A percentile compares a stretch with the other conserved stretches of the same genome.
These are phyloP conservation scores for Claviceps sp. DNA, from an alignment of 2,329 filamentous ascomycete genomes.

Conservation along the genomic window DNA sequence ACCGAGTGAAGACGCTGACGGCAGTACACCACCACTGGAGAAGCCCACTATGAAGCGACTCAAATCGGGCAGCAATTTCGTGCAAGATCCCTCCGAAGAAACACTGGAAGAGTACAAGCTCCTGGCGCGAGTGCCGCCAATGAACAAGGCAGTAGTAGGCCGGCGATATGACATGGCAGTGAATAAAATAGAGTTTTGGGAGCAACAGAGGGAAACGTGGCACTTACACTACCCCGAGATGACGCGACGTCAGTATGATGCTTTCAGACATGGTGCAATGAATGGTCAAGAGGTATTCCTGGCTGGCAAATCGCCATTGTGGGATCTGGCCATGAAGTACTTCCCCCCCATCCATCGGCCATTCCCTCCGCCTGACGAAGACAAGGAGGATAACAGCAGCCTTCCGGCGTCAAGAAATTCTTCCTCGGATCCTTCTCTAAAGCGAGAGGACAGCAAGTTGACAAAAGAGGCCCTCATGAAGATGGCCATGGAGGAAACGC, in stretches of 20 bases:
- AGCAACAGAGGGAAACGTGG: conserved; percentile 40
- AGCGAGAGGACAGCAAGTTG: conserved; percentile 11
- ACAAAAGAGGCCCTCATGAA: conserved; percentile 12
- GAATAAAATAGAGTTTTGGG: conserved; percentile 45
- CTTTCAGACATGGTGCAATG: conserved; percentile 38
- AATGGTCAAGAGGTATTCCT: conserved; percentile 39
- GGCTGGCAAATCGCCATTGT: conserved; percentile 36
- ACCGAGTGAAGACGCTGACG: conserved; percentile 38
- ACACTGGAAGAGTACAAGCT: conserved; percentile 31
- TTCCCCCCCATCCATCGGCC: conserved; percentile 32
- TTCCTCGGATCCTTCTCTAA: conserved; percentile 9
- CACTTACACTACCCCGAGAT: conserved; percentile 51
- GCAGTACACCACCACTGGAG: conserved; percentile 16
- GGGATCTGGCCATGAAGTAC: conserved; percentile 44
- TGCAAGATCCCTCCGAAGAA: conserved; percentile 19
- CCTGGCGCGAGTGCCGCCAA: conserved; percentile 34
- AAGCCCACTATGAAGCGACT: conserved; percentile 43
- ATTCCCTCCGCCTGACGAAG: no score
- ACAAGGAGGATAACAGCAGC: background rate
- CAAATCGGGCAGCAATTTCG: conserved; percentile 33
- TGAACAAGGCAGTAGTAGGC: conserved; percentile 34
- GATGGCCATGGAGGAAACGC: conserved; percentile 11
- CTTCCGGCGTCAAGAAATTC: background rate
- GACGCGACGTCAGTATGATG: conserved; percentile 44
- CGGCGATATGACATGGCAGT: conserved; percentile 45